phyloP scores from a whole-genome alignment of 495 filamentous ascomycete species.

The Usnea hakonensis region DNA sequence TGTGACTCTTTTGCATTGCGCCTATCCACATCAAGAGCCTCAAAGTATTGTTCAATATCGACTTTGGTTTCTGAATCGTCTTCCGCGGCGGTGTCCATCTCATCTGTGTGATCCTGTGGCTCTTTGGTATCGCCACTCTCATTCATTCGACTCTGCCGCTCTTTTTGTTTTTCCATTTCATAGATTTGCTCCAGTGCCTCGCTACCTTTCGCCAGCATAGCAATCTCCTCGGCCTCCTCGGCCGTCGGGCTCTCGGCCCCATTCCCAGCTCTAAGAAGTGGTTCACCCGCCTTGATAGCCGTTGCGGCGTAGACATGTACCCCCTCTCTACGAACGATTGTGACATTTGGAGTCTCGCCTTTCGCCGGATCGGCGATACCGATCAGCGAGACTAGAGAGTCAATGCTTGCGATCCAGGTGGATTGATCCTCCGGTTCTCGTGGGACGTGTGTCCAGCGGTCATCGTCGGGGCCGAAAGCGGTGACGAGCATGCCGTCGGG shows the following conservation, averaged over 20 bases:
- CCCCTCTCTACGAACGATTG: background rate
- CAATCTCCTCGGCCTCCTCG: background rate
- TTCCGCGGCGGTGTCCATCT: too few relatives aligned
- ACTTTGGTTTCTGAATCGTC: too few relatives aligned
- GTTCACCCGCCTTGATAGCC: background rate
- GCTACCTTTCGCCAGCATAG: too few relatives aligned
- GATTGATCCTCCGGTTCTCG: background rate
- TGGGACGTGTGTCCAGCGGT: background rate
- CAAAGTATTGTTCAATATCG: too few relatives aligned
- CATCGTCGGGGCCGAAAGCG: background rate
- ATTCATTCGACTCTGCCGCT: too few relatives aligned
- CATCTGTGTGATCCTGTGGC: too few relatives aligned
- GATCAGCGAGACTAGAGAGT: slow-evolving; percentile 8
- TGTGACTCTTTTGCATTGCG: too few relatives aligned
- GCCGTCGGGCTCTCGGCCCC: background rate
- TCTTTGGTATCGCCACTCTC: too few relatives aligned
- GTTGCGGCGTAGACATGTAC: slow-evolving; percentile 2
- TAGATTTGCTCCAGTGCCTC: too few relatives aligned
- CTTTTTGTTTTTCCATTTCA: too few relatives aligned
- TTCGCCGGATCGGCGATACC: background rate
- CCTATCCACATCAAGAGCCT: too few relatives aligned
- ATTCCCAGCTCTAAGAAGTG: background rate
- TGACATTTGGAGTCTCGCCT: slow-evolving; percentile 6
- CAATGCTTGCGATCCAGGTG: slow-evolving; percentile 10
- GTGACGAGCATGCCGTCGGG: background rate